Evolutionary conservation across 306 rosid genomes (phyloP).

Genomic region (Trifolium repens): DNA sequence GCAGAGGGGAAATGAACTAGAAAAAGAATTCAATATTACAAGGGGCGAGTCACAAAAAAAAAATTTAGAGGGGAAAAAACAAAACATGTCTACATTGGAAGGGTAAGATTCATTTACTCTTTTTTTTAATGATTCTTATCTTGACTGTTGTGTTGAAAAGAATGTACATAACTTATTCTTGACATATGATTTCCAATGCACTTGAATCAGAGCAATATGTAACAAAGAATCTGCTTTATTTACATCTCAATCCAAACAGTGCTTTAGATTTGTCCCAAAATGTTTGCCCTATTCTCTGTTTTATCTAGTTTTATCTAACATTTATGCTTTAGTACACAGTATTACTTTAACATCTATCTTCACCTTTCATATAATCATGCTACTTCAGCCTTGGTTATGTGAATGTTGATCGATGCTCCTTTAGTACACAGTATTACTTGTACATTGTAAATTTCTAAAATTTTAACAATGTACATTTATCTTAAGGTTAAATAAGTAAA

Average conservation of each 20-base stretch:
- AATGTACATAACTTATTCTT: slow-evolving; percentile 12
- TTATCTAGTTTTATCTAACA: slow-evolving; percentile 1
- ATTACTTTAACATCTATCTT: slow-evolving; percentile 13
- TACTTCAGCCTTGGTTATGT: slow-evolving; percentile 10
- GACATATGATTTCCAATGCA: slow-evolving; percentile 10
- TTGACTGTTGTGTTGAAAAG: background rate
- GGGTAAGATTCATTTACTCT: no score
- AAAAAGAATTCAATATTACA: no score
- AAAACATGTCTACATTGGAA: no score
- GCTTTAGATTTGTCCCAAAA: slow-evolving; percentile 21
- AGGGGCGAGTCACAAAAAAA: no score
- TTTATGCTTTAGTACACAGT: slow-evolving; percentile 33
- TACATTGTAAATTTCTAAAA: background rate
- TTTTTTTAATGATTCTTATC: slow-evolving; percentile 14
- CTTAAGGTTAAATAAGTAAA: no score
- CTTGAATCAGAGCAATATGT: slow-evolving; percentile 26
- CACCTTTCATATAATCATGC: background rate
- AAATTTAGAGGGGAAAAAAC: no score
- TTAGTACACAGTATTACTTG: no score
- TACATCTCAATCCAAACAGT: background rate
- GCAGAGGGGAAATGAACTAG: no score
- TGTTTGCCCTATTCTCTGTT: background rate
- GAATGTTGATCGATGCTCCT: background rate
- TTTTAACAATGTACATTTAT: background rate
- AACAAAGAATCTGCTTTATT: slow-evolving; percentile 26